A percentile compares a stretch with the other conserved stretches of the same genome.
Evolutionary conservation across 1,284 basidiomycete species (phyloP).

Genomic region (Cystobasidium sp.): DNA sequence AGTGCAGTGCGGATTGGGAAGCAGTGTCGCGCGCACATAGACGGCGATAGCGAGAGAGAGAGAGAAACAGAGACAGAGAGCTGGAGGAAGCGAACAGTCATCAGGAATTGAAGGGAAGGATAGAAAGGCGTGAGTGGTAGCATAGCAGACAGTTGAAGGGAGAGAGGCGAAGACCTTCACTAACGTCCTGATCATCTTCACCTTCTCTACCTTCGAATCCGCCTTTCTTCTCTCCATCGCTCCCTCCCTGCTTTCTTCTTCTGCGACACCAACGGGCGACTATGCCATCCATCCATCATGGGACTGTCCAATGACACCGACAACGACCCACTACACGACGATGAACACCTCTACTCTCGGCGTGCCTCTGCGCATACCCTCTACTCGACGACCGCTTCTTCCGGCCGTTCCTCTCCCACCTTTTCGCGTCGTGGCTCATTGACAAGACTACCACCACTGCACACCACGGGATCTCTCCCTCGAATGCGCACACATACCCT

Average conservation of each 20-base stretch:
- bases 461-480: background rate
- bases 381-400: slow-evolving; percentile 10
- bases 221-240: too few relatives aligned
- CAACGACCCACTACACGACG: background rate
- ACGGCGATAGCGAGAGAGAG: too few relatives aligned
- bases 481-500: background rate
- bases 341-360: slow-evolving; percentile 20
- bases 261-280: background rate
- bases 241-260: background rate
- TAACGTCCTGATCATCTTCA: background rate
- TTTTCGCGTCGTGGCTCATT: slow-evolving; percentile 25
- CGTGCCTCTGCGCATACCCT: slow-evolving; percentile 4
- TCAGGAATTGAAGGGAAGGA: background rate
- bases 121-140: background rate
- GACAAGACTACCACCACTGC: background rate
- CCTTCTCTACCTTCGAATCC: background rate
- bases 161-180: background rate
- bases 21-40: too few relatives aligned
- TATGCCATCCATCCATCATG: background rate
- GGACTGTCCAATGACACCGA: background rate
- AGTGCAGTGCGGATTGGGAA: too few relatives aligned
- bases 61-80: too few relatives aligned
- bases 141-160: background rate
- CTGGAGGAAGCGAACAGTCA: too few relatives aligned
- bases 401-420: slow-evolving; percentile 10